Percentiles rank a stretch among this genome's conserved stretches.
Conservation (phyloP, 116 monocot genomes). For the Posidonia oceanica region DNA sequence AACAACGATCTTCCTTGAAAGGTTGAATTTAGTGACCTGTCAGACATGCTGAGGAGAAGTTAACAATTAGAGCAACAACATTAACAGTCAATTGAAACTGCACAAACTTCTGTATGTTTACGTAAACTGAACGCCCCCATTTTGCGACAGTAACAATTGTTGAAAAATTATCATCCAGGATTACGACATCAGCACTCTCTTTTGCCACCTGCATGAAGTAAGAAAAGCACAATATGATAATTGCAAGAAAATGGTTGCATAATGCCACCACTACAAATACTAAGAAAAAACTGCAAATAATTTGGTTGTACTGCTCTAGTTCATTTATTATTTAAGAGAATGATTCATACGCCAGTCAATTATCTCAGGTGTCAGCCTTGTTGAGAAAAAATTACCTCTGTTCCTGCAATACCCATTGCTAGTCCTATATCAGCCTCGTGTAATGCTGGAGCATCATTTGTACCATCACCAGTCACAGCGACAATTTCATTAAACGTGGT, state of each 20-base stretch:
- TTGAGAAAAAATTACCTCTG: slow-evolving; percentile 32
- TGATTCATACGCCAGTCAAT: too few species aligned
- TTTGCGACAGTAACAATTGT: slow-evolving; percentile 63
- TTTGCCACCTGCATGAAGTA: slow-evolving; percentile 47
- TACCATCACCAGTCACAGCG: slow-evolving; percentile 87
- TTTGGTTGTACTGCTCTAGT: too few species aligned
- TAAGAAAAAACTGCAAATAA: too few species aligned
- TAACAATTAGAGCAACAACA: slow-evolving; percentile 61
- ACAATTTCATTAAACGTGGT: slow-evolving; percentile 61
- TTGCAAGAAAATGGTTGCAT: too few species aligned
- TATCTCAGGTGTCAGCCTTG: too few species aligned
- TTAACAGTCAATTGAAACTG: slow-evolving; percentile 83
- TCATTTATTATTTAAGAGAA: too few species aligned
- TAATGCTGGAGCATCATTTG: slow-evolving; percentile 86
- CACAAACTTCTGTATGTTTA: slow-evolving; percentile 79
- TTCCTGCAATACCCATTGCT: slow-evolving; percentile 83
- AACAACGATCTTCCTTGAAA: background rate
- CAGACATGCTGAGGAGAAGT: slow-evolving; percentile 69
- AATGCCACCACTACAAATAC: background rate
- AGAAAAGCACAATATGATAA: background rate
- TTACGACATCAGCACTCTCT: slow-evolving; percentile 75
- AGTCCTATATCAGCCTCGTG: slow-evolving; percentile 84
- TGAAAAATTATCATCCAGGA: slow-evolving; percentile 74
- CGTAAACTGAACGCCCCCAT: slow-evolving; percentile 80
- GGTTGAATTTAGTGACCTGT: slow-evolving; percentile 26